A percentile compares a stretch with the other conserved stretches of the same genome.
These are phyloP conservation scores for Leptomonas seymouri DNA, from an alignment of 208 protist species.

Conservation along the genomic window DNA sequence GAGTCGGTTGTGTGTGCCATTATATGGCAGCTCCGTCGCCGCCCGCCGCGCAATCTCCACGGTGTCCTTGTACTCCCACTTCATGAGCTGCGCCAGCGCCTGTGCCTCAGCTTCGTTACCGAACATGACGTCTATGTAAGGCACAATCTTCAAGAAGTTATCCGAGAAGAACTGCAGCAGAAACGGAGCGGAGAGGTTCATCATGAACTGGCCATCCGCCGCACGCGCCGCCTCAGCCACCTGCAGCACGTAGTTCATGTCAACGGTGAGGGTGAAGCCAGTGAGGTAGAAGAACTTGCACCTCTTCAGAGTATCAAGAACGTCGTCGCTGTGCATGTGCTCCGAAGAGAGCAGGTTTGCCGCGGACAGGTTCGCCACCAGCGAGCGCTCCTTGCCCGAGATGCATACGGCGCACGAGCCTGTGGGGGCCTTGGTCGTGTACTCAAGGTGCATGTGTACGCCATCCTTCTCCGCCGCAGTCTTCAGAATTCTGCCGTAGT, in stretches of 20 bases:
- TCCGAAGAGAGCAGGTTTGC: conserved; percentile 95
- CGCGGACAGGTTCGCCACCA: conserved; percentile 97
- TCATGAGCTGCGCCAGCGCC: conserved; percentile 70
- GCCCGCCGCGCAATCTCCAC: conserved; percentile 80
- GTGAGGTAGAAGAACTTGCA: conserved; percentile 92
- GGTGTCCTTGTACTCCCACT: conserved; percentile 79
- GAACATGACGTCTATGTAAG: conserved; percentile 96
- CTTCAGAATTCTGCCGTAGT: conserved; percentile 90
- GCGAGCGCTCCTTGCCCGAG: conserved; percentile 91
- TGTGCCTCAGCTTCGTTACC: conserved; percentile 96
- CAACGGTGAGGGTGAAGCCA: conserved; percentile 97
- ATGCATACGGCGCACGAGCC: conserved; percentile 98
- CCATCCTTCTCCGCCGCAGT: conserved; percentile 89
- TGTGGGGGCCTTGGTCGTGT: conserved; percentile 88
- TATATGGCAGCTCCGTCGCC: conserved; percentile 77
- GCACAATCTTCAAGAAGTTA: conserved; percentile 79
- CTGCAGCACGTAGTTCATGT: conserved; percentile 87
- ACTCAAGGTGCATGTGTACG: conserved; percentile 86
- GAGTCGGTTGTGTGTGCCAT: conserved; percentile 80
- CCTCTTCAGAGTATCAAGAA: conserved; percentile 19
- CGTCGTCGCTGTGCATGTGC: conserved; percentile 81
- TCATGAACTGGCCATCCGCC: conserved; percentile 88
- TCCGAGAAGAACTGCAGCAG: conserved; percentile 96
- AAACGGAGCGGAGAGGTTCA: conserved; percentile 98
- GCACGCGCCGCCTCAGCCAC: conserved; percentile 91